Conservation (phyloP, 257 asterid species). For the Solanum ossicruentum region DNA sequence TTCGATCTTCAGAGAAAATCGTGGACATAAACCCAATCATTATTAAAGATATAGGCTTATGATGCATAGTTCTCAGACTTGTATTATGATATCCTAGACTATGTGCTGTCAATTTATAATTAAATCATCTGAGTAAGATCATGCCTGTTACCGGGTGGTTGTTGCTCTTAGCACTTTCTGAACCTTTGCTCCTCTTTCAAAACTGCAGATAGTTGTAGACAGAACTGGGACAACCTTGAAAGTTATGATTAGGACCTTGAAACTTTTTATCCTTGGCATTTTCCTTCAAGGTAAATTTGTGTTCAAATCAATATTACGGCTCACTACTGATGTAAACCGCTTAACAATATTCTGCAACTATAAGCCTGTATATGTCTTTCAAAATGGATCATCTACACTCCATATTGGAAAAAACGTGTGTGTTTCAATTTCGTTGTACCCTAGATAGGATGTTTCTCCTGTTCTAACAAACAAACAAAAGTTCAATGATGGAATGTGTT, state of each 20-base stretch:
- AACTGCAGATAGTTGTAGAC: constrained; percentile 44
- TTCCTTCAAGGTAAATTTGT: constrained; percentile 63
- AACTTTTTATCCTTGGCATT: constrained; percentile 64
- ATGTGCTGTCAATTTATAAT: background rate
- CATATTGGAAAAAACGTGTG: background rate
- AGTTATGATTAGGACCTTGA: constrained; percentile 40
- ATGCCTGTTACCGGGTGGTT: background rate
- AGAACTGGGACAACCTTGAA: constrained; percentile 45
- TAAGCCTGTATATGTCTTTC: background rate
- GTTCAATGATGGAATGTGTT: background rate
- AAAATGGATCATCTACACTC: background rate
- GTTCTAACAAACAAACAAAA: background rate
- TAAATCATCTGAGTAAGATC: background rate
- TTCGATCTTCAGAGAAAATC: background rate
- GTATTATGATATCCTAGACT: background rate
- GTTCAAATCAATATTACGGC: background rate
- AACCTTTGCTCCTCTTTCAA: background rate
- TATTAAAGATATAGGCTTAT: background rate
- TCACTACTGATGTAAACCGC: background rate
- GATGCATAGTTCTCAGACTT: background rate
- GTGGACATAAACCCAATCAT: background rate
- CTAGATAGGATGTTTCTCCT: background rate
- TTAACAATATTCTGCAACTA: background rate
- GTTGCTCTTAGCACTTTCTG: background rate
- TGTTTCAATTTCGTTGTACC: background rate